Evolutionary conservation across 2,329 filamentous ascomycete genomes (phyloP), one percentile per base, ranked within the genome.

Genomic region (Helotiales sp.): DNA sequence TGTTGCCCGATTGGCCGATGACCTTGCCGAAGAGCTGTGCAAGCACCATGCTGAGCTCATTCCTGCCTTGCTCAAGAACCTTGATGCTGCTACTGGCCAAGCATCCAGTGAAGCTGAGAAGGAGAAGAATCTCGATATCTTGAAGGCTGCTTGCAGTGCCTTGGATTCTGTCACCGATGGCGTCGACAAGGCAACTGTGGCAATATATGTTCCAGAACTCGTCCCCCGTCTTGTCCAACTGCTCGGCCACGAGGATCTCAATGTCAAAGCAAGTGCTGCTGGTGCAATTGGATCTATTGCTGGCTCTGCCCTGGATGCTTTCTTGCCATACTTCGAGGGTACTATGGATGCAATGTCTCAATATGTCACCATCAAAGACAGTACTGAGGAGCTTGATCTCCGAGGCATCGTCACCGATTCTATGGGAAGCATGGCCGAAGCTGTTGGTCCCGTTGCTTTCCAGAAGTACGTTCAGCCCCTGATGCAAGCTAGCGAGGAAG

Each of bases 401-500:
- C 90, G 96, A 73, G 93, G 93, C 73, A 92, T 93, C 65, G 93
- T 96, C 45, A 93, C 93, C 73, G 96, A 99, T 82, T 90, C 94
- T 26, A 91, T 99, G 84, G 95, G 94, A 66, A 93, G 94, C 79
- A 96, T 98, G 77, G 94, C 96, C 49, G 84, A 90, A 65, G 93
- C 96, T 63, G 95, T 97, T 67, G 96, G 96, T 22, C 83, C 92
- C 40, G 86, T 92, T 78, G 85, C 91, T 57, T 98, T 98, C 85
- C 90, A 97, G 82, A 92, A 92, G 15, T 98, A 95, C 77, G 94
- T 98, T 40, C 85, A 91, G 77, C 93, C 93, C 49, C 85, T 98
- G 66, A 97, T 99, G 92, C 86, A 90, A 75, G 91, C 95, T 15
- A 97, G 93, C 72, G 94, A 97, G 80, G 94, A 97, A 80, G 94